These are phyloP conservation scores for Diospyros lotus DNA, from an alignment of 148 eudicot genomes.

Conservation along the genomic window DNA sequence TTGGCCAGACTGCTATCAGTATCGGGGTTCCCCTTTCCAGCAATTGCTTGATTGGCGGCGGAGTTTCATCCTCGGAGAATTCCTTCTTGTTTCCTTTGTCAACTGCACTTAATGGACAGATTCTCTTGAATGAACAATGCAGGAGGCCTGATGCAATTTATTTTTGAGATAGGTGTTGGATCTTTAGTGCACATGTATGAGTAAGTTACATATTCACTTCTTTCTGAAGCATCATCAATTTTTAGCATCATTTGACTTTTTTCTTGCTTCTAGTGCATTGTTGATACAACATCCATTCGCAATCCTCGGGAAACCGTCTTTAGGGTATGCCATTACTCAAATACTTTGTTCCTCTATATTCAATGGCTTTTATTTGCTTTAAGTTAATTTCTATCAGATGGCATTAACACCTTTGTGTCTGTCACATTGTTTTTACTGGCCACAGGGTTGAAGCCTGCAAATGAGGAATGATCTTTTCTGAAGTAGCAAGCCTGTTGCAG, in stretches of 20 bases:
- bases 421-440: constrained; percentile 1
- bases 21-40: constrained; percentile 46
- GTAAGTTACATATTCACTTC: constrained; percentile 37
- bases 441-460: constrained; percentile 48
- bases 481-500: constrained; percentile 34
- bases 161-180: constrained; percentile 52
- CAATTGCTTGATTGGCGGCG: constrained; percentile 91
- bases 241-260: too few relatives aligned
- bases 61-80: constrained; percentile 68
- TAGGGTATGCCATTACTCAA: too few relatives aligned
- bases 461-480: constrained; percentile 30
- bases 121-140: constrained; percentile 38
- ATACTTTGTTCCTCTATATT: neutral
- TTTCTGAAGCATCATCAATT: neutral
- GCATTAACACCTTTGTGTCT: neutral
- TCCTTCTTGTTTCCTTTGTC: constrained; percentile 55
- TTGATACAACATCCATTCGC: too few relatives aligned
- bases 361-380: neutral
- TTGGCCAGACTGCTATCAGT: constrained; percentile 56
- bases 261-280: too few relatives aligned
- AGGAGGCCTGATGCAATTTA: constrained; percentile 60
- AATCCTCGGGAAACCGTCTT: too few relatives aligned
- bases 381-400: neutral
- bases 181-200: constrained; percentile 55
- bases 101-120: constrained; percentile 57